Evolutionary conservation across 1,284 basidiomycete species (phyloP).

Genomic region (Limonomyces culmigenus): DNA sequence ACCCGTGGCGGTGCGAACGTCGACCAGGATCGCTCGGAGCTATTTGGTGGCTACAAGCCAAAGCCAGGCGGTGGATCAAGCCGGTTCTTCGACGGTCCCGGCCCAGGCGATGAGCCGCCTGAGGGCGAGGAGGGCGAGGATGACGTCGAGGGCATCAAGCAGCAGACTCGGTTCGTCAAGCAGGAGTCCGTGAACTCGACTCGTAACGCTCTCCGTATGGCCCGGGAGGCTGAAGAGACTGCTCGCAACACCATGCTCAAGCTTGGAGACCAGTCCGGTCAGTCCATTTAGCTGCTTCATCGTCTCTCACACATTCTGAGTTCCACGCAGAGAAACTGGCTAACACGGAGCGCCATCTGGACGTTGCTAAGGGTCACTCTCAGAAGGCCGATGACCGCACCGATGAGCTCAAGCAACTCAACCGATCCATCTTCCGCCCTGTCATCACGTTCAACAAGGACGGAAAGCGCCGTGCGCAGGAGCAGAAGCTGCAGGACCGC

Average conservation of each 20-base stretch:
- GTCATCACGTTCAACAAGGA: constrained; percentile 86
- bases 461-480: constrained; percentile 78
- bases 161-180: constrained; percentile 81
- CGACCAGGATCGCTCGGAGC: constrained; percentile 52
- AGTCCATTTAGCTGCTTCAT: constrained; percentile 9
- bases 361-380: constrained; percentile 84
- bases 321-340: constrained; percentile 63
- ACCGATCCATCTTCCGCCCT: constrained; percentile 89
- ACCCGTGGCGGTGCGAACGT: constrained; percentile 37
- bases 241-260: constrained; percentile 74
- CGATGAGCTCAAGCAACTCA: constrained; percentile 86
- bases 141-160: constrained; percentile 92
- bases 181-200: constrained; percentile 87
- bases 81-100: constrained; percentile 33
- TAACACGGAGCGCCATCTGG: constrained; percentile 91
- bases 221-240: constrained; percentile 91
- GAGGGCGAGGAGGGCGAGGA: constrained; percentile 70
- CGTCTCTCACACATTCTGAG: constrained; percentile 4
- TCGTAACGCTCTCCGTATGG: constrained; percentile 84
- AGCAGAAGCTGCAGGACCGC: constrained; percentile 75
- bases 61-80: constrained; percentile 35
- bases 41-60: constrained; percentile 61
- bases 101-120: constrained; percentile 20
- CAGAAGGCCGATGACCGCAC: constrained; percentile 86
- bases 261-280: constrained; percentile 93